Conservation (phyloP, 768 basidiomycete species). For the Leccinellum luteum region DNA sequence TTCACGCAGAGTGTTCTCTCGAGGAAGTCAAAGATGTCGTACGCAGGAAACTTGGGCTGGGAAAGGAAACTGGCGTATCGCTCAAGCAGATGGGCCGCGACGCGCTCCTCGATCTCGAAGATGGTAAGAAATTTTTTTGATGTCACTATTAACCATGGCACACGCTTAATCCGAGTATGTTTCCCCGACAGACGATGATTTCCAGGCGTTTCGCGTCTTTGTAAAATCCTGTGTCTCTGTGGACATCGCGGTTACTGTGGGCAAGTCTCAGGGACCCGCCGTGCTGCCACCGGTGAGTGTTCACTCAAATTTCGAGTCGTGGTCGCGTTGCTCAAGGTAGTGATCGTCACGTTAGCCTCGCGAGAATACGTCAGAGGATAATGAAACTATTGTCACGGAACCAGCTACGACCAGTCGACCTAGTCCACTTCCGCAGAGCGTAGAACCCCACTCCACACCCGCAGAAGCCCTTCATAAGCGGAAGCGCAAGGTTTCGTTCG, state of each 20-base stretch:
- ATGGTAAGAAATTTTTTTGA: slow-evolving; percentile 46
- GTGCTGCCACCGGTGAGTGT: slow-evolving; percentile 10
- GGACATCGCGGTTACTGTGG: slow-evolving; percentile 35
- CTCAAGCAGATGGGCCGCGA: slow-evolving; percentile 55
- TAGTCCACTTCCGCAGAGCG: neutral
- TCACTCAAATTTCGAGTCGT: neutral
- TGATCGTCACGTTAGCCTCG: neutral
- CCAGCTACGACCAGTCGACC: neutral
- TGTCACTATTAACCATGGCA: neutral
- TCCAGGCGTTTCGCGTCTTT: slow-evolving; percentile 62
- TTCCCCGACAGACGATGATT: slow-evolving; percentile 63
- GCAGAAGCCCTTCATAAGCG: slow-evolving; percentile 9
- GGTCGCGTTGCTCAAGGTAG: neutral
- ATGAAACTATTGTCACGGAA: neutral
- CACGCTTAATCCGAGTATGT: neutral
- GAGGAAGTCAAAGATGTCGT: slow-evolving; percentile 56
- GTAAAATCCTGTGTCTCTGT: slow-evolving; percentile 38
- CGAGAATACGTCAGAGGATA: neutral
- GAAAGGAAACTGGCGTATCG: slow-evolving; percentile 33
- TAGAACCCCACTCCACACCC: neutral
- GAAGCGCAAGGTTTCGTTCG: slow-evolving; percentile 27
- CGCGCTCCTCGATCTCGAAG: slow-evolving; percentile 64
- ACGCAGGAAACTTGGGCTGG: slow-evolving; percentile 58
- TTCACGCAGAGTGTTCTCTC: slow-evolving; percentile 54
- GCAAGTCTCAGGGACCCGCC: neutral